Evolutionary conservation across 2,329 filamentous ascomycete genomes (phyloP), one percentile per base, ranked within the genome.

Genomic region (Aspergillus sp.): DNA sequence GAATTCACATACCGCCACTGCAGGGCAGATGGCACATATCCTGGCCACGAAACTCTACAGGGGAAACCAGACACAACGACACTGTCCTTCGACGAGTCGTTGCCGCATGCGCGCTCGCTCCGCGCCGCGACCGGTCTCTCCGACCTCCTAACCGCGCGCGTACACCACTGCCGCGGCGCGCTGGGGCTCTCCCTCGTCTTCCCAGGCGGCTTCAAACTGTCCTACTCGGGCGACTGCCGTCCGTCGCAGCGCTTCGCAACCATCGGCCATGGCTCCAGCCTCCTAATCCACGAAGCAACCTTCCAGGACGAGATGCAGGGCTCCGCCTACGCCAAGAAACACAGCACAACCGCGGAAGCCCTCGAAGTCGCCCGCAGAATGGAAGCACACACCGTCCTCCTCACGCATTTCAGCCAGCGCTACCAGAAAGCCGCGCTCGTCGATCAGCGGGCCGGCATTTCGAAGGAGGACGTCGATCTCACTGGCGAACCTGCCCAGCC

Each of bases 371-470:
- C 81, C 2, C 69, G 72, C 8, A 63, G 68, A 28, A 98, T 98
- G 91, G 61, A 72, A 16, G 91, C 88, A 0, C 75, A 79, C 42
- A 71, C 83, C 11, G 79, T 91, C 11, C 64, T 98, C 34, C 69
- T 98, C 30, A 98, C 91, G 5, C 91, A 98, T 58, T 98, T 98
- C 61, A 88, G 80, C 34, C 91, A 98, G 64, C 73, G 91, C 5
- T 98, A 98, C 58, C 81, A 85, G 49, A 89, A 89, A 60, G 34
- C 67, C 76, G 20, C 78, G 73, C 2, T 63, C 69, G 2, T 57
- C 75, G 42, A 56, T 17, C 36, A 51, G 29, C 26, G 37, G 34
- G 14, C 45, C 28, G 41, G 36, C 30, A 32, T 44, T 24, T 8
- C 37, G 35, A 22, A 40, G 35, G 14, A 35, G 35, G 8, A 33